Conservation (phyloP, 805 yeast species). For the Lachancea cidri region DNA sequence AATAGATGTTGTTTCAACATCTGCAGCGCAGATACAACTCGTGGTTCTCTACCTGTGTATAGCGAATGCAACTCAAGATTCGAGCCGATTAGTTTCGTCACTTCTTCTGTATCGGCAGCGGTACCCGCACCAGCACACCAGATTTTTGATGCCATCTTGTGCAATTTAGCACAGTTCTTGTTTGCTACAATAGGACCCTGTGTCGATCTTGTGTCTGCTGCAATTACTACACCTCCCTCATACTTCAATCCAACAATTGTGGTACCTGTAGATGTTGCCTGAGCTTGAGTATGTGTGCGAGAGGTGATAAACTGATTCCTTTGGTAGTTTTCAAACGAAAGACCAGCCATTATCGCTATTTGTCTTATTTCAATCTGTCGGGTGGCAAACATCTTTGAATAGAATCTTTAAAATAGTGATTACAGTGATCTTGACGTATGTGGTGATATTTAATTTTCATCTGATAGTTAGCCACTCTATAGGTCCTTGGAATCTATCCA, state of each 20-base stretch:
- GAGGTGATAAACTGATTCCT: constrained; percentile 74
- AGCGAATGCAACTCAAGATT: constrained; percentile 87
- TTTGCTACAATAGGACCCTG: constrained; percentile 96
- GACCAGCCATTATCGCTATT: constrained; percentile 63
- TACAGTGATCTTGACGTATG: no score
- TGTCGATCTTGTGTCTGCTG: constrained; percentile 98
- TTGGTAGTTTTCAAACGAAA: constrained; percentile 88
- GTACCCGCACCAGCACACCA: constrained; percentile 99
- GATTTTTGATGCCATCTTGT: constrained; percentile 80
- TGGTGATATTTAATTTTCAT: not conserved
- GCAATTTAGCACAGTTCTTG: constrained; percentile 94
- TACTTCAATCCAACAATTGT: constrained; percentile 96
- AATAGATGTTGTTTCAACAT: constrained; percentile 92
- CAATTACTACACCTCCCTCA: constrained; percentile 91
- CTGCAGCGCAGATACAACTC: constrained; percentile 91
- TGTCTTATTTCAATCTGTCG: not conserved
- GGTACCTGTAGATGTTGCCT: constrained; percentile 97
- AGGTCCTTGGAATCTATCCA: no score
- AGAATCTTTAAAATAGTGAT: not conserved
- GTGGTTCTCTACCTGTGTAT: constrained; percentile 78
- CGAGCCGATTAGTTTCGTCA: constrained; percentile 86
- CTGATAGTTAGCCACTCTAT: not conserved
- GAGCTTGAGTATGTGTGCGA: constrained; percentile 72
- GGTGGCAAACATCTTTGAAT: constrained; percentile 5
- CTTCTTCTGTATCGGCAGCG: constrained; percentile 99